Evolutionary conservation across 129 eudicot genomes (phyloP), one percentile per base, ranked within the genome.

Genomic region (Helichrysum umbraculigerum): DNA sequence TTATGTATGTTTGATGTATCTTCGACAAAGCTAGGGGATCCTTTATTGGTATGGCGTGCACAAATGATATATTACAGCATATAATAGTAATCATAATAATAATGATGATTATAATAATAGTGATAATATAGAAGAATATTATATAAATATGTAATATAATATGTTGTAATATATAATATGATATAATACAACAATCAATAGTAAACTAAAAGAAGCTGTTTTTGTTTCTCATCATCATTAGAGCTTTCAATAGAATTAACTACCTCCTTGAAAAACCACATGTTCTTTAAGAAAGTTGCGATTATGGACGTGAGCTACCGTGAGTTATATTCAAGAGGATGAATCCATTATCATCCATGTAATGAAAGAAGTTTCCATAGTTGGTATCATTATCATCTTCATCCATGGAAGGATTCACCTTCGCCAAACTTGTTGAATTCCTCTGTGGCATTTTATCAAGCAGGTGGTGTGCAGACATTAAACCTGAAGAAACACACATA

Each of bases 241-340:
- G 22, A 57, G 62, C 29, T 56, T 2, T 9, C 28, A 57, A 56
- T 7, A 52, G n/a, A 68, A 52, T 21, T 52, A 68, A 29, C 33
- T 86, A 93, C 98, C 98, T 93, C 91, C 91, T 88, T 93, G 72
- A 90, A 90, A n/a, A 10, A 90, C 92, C 80, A 90, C 98, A 85
- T 90, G 91, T 79, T 90, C 91, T 79, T 84, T 93, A 47, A 93
- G 83, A 72, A 93, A 90, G 54, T 72, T 78, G 60, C 98, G 98
- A 85, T 90, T 97, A 59, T 81, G 83, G 59, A 81, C 71, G 59
- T 75, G 98, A 71, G 91, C 85, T 66, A 59, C 16, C 32, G 50
- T 78, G 57, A 74, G 73, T 22, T 63, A 66, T 42, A 67, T 63
- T 62, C 63, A 12, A 78, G 25, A 69, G 19, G 39, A 70, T 50